These are phyloP conservation scores for Potentilla sterilis DNA, from an alignment of 306 rosid species.

Conservation along the genomic window DNA sequence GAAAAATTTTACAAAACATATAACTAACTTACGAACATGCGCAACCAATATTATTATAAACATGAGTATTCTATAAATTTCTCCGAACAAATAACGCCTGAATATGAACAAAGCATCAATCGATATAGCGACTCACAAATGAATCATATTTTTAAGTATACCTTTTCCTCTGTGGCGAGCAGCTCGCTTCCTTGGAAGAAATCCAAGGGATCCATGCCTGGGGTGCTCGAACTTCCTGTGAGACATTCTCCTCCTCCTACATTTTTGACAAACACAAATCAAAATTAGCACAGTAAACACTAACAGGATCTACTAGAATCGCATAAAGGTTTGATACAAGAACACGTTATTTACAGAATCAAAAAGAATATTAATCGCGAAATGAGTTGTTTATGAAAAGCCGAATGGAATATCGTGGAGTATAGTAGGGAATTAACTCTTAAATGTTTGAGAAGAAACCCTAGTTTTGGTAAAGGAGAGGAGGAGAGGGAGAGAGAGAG, in stretches of 20 bases:
- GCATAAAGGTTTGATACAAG: neutral
- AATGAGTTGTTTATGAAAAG: neutral
- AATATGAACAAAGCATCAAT: too few species aligned
- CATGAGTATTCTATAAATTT: neutral
- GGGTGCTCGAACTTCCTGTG: constrained; percentile 96
- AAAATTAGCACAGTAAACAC: neutral
- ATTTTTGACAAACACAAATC: neutral
- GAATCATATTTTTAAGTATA: neutral
- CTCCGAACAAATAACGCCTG: too few species aligned
- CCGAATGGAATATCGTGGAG: neutral
- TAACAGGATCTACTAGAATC: neutral
- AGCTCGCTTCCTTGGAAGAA: constrained; percentile 87
- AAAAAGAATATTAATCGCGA: neutral
- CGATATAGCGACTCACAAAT: too few species aligned
- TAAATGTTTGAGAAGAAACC: neutral
- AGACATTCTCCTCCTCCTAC: constrained; percentile 57
- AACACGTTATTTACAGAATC: neutral
- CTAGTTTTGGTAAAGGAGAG: neutral
- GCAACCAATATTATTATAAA: too few species aligned
- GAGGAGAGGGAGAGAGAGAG: neutral
- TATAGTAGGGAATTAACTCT: too few species aligned
- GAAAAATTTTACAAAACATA: too few species aligned
- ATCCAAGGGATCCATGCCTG: constrained; percentile 84
- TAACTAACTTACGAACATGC: too few species aligned
- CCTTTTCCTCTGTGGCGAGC: constrained; percentile 88